phyloP scores from a whole-genome alignment of 495 filamentous ascomycete species.

The Peziza echinospora region DNA sequence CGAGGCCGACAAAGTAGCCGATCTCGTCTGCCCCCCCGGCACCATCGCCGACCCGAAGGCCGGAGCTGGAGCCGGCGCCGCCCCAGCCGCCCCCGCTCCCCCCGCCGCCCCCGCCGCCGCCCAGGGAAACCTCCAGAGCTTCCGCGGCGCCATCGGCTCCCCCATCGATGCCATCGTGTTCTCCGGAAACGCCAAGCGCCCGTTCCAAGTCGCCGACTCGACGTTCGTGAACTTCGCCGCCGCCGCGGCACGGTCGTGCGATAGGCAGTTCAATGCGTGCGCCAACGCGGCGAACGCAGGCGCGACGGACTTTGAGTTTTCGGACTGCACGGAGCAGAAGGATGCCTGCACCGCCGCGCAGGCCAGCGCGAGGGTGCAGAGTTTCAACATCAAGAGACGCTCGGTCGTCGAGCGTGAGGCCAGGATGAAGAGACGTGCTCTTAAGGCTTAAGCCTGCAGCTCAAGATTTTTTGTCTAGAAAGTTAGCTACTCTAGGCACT shows the following conservation, averaged over 20 bases:
- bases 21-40: too few species aligned
- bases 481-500: too few species aligned
- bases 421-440: too few species aligned
- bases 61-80: background rate
- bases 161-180: conserved; percentile 7
- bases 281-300: conserved; percentile 10
- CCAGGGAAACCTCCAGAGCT: conserved; percentile 7
- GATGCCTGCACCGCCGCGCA: conserved; percentile 8
- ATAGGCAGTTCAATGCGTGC: conserved; percentile 12
- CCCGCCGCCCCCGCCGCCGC: background rate
- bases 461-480: too few species aligned
- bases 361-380: background rate
- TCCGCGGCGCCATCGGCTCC: conserved; percentile 6
- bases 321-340: conserved; percentile 12
- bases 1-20: background rate
- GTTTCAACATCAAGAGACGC: too few species aligned
- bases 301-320: background rate
- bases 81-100: background rate
- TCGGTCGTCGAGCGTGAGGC: too few species aligned
- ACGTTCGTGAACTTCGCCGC: conserved; percentile 13
- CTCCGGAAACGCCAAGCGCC: conserved; percentile 7
- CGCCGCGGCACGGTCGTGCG: conserved; percentile 8
- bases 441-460: too few species aligned
- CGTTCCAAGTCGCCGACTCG: conserved; percentile 6
- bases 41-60: too few species aligned